Conservation (phyloP, 1,284 basidiomycete genomes). For the Cystobasidiaceae sp. region DNA sequence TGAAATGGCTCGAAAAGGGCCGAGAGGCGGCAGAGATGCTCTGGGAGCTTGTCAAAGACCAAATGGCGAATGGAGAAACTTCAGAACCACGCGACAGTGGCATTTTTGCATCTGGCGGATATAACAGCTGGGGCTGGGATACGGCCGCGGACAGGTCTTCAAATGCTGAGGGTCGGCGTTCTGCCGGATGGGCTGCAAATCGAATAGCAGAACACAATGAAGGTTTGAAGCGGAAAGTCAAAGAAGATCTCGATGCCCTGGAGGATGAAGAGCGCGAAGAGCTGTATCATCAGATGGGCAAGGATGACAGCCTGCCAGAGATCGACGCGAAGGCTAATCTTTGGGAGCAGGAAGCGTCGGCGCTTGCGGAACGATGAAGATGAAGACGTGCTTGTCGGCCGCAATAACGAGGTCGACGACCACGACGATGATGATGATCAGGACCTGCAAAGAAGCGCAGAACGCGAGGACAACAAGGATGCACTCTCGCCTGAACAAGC, state of each 20-base stretch:
- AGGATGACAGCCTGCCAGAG: constrained; percentile 16
- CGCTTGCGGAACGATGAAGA: neutral
- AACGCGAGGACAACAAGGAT: neutral
- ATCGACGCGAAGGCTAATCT: neutral
- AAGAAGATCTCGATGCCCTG: neutral
- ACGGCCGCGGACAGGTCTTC: neutral
- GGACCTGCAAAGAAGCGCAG: neutral
- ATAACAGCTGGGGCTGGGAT: constrained; percentile 26
- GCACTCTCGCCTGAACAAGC: neutral
- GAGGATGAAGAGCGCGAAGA: constrained; percentile 10
- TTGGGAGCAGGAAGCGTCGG: neutral
- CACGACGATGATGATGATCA: neutral
- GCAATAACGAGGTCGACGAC: neutral
- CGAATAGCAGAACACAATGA: neutral
- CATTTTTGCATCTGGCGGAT: neutral
- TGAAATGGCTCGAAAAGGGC: constrained; percentile 22
- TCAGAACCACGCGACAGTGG: neutral
- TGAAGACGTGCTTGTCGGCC: neutral
- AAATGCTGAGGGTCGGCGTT: neutral
- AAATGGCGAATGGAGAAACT: neutral
- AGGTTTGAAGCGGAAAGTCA: neutral
- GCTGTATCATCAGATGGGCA: neutral
- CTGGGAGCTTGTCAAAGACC: constrained; percentile 13
- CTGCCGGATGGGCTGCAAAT: neutral
- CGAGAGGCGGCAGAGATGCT: constrained; percentile 30